Evolutionary conservation across 495 filamentous ascomycete genomes (phyloP), one percentile per base, ranked within the genome.

Genomic region (Penicillium maclennaniae): DNA sequence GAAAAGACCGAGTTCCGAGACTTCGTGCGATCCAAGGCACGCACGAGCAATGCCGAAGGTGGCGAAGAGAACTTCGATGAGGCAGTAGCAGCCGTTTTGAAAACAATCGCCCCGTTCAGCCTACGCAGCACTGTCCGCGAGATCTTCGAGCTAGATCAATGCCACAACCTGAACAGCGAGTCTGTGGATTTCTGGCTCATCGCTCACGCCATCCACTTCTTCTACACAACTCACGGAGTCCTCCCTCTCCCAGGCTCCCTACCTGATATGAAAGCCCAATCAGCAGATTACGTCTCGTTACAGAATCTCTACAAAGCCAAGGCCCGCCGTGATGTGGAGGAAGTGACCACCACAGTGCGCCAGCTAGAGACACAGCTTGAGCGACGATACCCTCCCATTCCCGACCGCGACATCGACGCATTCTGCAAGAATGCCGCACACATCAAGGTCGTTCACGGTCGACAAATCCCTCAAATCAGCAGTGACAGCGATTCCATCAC

Each of bases 1-100:
- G 90, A 99, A 51, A 99, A 97, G 70, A 85, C 76, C 6, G 88
- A 83, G 44, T 96, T 97, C 67, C 77, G 85, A 39, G 78, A 83
- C 12, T 66, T 89, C 12, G 83, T 97, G 0, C 71, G 79, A 47
- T 72, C 73, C 7, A 81, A 82, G 12, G 81, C 87, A 50, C 80
- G 93, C 59, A 88, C 76, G 38, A 72, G 85, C 59, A 92, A 83
- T 57, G 67, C 91, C 27, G 92, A 96, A 72, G 92, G 90, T 31
- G 88, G 87, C 54, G 93, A 97, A 67, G 93, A 98, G 75, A 99
- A 99, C 67, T 99, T 87, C 66, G 91, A 97, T 37, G 93, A 99
- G 70, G 93, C 93, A 15, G 84, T 82, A 21, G 85, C 81, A 10
- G 92, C 92, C 4, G 91, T 97, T 2, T 68, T 97, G 51, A 97